Conservation (phyloP, 2,329 filamentous ascomycete species). For the Penicillium sp. region DNA sequence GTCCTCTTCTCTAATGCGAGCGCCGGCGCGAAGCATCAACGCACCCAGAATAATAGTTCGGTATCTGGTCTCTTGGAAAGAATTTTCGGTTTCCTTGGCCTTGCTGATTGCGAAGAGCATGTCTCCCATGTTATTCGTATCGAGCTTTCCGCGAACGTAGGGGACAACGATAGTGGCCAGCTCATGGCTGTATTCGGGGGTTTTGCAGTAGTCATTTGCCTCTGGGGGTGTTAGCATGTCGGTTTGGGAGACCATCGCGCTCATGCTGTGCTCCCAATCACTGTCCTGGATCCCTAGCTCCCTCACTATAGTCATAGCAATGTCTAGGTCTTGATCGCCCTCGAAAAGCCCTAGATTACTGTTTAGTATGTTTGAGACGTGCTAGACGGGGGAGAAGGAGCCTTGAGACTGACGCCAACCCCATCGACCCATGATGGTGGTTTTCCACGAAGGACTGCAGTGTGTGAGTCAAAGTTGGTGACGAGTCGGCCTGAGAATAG, state of each 20-base stretch:
- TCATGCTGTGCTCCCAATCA: neutral
- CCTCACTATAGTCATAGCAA: neutral
- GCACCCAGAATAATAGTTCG: constrained; percentile 4
- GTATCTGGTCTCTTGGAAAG: neutral
- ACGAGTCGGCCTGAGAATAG: too few relatives aligned
- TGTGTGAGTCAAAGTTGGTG: neutral
- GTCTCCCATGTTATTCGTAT: neutral
- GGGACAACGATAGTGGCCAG: neutral
- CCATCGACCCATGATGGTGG: constrained; percentile 1
- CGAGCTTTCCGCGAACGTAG: constrained; percentile 1
- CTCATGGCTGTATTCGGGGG: neutral
- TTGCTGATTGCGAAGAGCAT: neutral
- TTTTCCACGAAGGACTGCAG: neutral
- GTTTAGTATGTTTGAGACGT: neutral
- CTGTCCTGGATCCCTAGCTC: neutral
- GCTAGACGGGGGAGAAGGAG: neutral
- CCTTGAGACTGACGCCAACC: neutral
- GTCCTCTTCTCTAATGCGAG: neutral
- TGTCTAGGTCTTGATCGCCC: neutral
- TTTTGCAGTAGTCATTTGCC: neutral
- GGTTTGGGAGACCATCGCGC: neutral
- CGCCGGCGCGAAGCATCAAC: constrained; percentile 3
- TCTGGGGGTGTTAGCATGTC: neutral
- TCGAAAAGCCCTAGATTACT: neutral
- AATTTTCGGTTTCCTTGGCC: neutral